These are phyloP conservation scores for Sphaerulina vaccinii DNA, from an alignment of 2,329 filamentous ascomycete species.

Conservation along the genomic window DNA sequence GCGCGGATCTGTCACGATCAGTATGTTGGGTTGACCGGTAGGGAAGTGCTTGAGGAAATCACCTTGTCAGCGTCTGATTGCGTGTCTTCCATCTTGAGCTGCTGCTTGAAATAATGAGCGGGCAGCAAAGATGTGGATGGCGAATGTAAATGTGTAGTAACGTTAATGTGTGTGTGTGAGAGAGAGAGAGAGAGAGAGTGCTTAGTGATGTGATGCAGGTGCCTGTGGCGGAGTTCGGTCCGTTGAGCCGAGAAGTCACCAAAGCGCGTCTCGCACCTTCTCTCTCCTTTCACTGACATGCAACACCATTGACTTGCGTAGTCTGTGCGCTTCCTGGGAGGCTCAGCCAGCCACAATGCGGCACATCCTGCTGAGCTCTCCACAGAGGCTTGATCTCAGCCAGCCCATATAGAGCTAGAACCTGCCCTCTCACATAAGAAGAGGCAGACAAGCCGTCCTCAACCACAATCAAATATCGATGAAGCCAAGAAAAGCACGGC, in stretches of 20 bases:
- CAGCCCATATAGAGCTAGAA: too few relatives aligned
- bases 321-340: neutral
- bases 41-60: constrained; percentile 11
- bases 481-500: neutral
- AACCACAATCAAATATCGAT: neutral
- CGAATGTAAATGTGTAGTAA: neutral
- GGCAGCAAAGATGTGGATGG: neutral
- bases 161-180: too few relatives aligned
- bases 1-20: constrained; percentile 57
- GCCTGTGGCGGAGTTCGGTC: too few relatives aligned
- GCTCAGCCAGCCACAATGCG: too few relatives aligned
- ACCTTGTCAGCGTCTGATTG: constrained; percentile 51
- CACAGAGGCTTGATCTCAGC: too few relatives aligned
- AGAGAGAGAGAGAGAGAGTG: neutral
- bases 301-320: too few relatives aligned
- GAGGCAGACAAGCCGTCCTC: neutral
- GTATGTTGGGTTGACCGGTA: constrained; percentile 1
- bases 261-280: too few relatives aligned
- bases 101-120: neutral
- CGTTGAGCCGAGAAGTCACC: too few relatives aligned
- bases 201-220: too few relatives aligned
- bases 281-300: too few relatives aligned
- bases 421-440: too few relatives aligned
- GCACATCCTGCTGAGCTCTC: too few relatives aligned
- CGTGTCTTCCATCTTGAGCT: constrained; percentile 25